Base-by-base conservation (phyloP, 148 eudicot genomes). In the Oxyria digyna region DNA sequence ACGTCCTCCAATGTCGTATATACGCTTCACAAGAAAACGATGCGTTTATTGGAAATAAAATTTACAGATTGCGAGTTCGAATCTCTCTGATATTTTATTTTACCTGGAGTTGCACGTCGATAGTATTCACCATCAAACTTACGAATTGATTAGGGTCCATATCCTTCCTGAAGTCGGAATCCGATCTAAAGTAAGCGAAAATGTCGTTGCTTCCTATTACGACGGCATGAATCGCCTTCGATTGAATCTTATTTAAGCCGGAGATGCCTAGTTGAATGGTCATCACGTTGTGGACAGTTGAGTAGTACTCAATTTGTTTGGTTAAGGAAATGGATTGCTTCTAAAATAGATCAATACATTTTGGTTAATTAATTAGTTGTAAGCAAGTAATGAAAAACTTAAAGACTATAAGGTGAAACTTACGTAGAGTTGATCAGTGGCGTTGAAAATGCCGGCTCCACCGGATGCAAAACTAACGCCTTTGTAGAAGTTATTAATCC, bases 391-490 rank as follows among this genome's bases (percentile, higher is more conserved):
- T 1, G 41, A 4, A 38, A 3, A 38, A 38, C 41, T 3, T 38
- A n/a, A n/a, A n/a, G n/a, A 38, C 8, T 38, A 4, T 4, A 52
- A 0, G 4, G 4, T 5, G 29, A 52, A 24, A 24, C 62, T 52
- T 91, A 91, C 97, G 17, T 46, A 78, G 62, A 66, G 72, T 63
- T 83, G 77, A 29, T 79, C 79, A 0, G 83, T 68, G 78, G 78
- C 78, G 68, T 86, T 86, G 21, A 89, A 80, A 42, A 91, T 78
- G 65, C 87, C 87, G 27, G 97, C 92, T 32, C 97, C 92, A 31
- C 97, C 97, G 0, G 97, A 91, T 45, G 97, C 97, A 77, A 89
- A 89, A 84, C 83, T 87, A 40, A 86, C 87, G n/a, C 95, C 95
- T 40, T 70, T 72, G n/a, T 74, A 75, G 67, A 82, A 82, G 64